phyloP scores from a whole-genome alignment of 73 alveolate genomes.

The Tetrahymena thermophila region DNA sequence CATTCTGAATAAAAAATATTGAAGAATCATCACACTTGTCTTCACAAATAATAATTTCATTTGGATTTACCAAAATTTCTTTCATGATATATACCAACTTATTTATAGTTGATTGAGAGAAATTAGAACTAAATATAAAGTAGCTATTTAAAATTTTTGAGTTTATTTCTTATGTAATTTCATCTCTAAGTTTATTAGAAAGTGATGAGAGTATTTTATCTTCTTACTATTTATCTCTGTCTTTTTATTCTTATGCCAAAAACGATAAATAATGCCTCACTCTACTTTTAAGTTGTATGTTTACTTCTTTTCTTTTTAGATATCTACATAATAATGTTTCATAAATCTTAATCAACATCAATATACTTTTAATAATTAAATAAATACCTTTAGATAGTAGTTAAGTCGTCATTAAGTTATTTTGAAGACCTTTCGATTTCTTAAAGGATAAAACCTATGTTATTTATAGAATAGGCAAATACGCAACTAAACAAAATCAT shows the following conservation, averaged over 20 bases:
- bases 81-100: not conserved
- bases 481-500: slow-evolving; percentile 55
- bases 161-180: not conserved
- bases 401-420: not conserved
- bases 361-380: not conserved
- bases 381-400: not conserved
- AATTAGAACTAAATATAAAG: not conserved
- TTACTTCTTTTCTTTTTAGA: slow-evolving; percentile 8
- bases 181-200: not conserved
- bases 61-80: not conserved
- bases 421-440: not conserved
- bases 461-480: slow-evolving; percentile 41
- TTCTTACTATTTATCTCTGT: not conserved
- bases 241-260: not conserved
- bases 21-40: not conserved
- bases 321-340: not conserved
- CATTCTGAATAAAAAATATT: not conserved
- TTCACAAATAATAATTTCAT: not conserved
- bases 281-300: not conserved
- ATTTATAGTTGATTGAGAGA: not conserved
- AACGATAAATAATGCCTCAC: not conserved
- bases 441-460: slow-evolving; percentile 25
- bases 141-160: not conserved
- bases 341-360: not conserved
- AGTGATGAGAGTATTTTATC: not conserved